Evolutionary conservation across 805 yeast genomes (phyloP).

Genomic region (Phaffomyces opuntiae): DNA sequence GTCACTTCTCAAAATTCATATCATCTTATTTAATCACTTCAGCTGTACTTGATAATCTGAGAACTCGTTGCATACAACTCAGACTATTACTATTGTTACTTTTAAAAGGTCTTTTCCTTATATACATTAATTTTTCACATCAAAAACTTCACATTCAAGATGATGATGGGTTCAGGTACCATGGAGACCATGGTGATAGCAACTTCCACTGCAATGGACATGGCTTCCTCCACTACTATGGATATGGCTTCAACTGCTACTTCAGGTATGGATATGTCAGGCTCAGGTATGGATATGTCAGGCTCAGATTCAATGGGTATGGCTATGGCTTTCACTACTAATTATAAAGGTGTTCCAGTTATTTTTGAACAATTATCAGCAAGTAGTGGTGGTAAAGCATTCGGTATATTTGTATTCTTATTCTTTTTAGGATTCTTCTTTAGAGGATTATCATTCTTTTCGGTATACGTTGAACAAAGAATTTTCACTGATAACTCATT

Average conservation of each 20-base stretch:
- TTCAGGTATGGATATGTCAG: neutral
- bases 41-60: too few species aligned
- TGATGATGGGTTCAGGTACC: slow-evolving; percentile 24
- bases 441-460: slow-evolving; percentile 51
- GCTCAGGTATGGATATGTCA: neutral
- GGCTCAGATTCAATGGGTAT: slow-evolving; percentile 37
- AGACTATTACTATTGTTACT: too few species aligned
- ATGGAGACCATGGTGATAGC: slow-evolving; percentile 15
- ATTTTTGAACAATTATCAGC: slow-evolving; percentile 52
- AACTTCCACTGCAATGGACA: slow-evolving; percentile 5
- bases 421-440: slow-evolving; percentile 52
- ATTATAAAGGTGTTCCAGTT: slow-evolving; percentile 51
- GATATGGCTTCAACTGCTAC: slow-evolving; percentile 8
- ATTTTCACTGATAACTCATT: slow-evolving; percentile 32
- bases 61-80: too few species aligned
- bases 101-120: too few species aligned
- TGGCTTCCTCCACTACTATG: slow-evolving; percentile 9
- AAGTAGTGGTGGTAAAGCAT: slow-evolving; percentile 49
- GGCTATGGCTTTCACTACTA: slow-evolving; percentile 41
- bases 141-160: slow-evolving; percentile 11
- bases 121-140: neutral
- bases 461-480: slow-evolving; percentile 59
- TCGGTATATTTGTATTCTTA: slow-evolving; percentile 63
- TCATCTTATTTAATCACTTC: neutral
- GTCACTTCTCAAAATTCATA: neutral